Conservation (phyloP, 2,329 filamentous ascomycete species). For the Dothiorella sarmentorum region DNA sequence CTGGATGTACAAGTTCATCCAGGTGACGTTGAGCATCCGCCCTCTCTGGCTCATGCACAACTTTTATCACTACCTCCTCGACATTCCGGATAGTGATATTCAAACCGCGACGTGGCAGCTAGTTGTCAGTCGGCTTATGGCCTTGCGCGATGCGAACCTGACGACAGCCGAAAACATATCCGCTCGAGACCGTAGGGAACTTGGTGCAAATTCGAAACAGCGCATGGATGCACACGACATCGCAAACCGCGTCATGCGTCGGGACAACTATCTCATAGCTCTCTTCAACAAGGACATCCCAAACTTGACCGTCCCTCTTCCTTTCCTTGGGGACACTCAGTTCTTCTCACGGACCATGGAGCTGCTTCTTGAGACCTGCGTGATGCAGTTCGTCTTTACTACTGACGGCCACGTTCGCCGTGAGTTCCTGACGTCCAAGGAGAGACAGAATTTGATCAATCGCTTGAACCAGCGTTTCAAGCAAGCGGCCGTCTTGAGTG, state of each 20-base stretch:
- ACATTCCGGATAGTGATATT: constrained; percentile 81
- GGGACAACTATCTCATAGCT: constrained; percentile 95
- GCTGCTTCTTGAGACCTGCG: constrained; percentile 86
- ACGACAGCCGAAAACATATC: constrained; percentile 66
- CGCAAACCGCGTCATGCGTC: constrained; percentile 92
- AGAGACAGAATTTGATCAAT: constrained; percentile 73
- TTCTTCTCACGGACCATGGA: constrained; percentile 86
- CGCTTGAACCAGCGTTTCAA: constrained; percentile 74
- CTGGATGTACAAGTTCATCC: constrained; percentile 66
- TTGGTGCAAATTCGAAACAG: constrained; percentile 87
- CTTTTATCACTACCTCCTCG: constrained; percentile 79
- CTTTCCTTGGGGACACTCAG: constrained; percentile 74
- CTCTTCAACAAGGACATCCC: constrained; percentile 96
- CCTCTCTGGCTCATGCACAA: constrained; percentile 65
- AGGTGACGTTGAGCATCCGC: constrained; percentile 1
- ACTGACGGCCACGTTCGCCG: constrained; percentile 77
- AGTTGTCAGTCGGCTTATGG: constrained; percentile 80
- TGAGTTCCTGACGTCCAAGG: constrained; percentile 78
- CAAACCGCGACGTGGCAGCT: constrained; percentile 95
- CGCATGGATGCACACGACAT: constrained; percentile 95
- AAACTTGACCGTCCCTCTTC: constrained; percentile 79
- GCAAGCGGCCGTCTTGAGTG: constrained; percentile 80
- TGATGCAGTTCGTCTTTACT: constrained; percentile 93
- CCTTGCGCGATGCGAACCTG: constrained; percentile 79
- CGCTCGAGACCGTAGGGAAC: constrained; percentile 57